phyloP scores from a whole-genome alignment of 2,329 filamentous ascomycete species.

The Pyrenochaeta sp. region DNA sequence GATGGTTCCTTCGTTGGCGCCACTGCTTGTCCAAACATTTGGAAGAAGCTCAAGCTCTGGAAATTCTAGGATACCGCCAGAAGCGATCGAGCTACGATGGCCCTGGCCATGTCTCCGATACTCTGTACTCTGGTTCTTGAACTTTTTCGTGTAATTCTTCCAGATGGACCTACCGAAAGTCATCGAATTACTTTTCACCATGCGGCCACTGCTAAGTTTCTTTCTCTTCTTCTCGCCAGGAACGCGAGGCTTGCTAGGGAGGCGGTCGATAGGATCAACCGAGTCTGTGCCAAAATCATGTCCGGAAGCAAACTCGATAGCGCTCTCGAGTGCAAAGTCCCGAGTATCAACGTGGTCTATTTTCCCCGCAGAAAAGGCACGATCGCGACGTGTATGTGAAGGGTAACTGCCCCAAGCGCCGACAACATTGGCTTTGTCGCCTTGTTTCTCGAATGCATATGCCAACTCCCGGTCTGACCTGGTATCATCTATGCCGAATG shows the following conservation, averaged over 20 bases:
- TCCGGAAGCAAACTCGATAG: constrained; percentile 32
- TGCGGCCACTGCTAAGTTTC: constrained; percentile 69
- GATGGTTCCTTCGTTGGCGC: constrained; percentile 11
- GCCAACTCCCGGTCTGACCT: constrained; percentile 18
- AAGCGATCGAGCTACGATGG: constrained; percentile 53
- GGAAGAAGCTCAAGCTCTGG: constrained; percentile 58
- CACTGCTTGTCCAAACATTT: constrained; percentile 37
- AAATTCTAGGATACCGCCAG: constrained; percentile 52
- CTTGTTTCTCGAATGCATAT: constrained; percentile 34
- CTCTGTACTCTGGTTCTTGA: constrained; percentile 49
- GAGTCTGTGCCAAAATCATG: constrained; percentile 24
- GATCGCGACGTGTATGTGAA: constrained; percentile 53
- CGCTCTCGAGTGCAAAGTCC: constrained; percentile 52
- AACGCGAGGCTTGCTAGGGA: constrained; percentile 23
- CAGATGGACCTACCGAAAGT: constrained; percentile 51
- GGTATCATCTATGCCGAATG: constrained; percentile 13
- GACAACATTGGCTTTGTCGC: constrained; percentile 30
- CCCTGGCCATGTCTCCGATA: constrained; percentile 51
- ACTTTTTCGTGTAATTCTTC: constrained; percentile 55
- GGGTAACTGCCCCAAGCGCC: constrained; percentile 57
- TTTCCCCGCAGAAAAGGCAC: constrained; percentile 49
- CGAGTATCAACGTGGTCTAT: constrained; percentile 49
- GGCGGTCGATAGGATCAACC: constrained; percentile 34
- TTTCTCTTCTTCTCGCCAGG: constrained; percentile 43
- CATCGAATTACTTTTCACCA: constrained; percentile 64